Evolutionary conservation across 345 rosid species (phyloP), one percentile per base, ranked within the genome.

Genomic region (Capsella bursapastoris): DNA sequence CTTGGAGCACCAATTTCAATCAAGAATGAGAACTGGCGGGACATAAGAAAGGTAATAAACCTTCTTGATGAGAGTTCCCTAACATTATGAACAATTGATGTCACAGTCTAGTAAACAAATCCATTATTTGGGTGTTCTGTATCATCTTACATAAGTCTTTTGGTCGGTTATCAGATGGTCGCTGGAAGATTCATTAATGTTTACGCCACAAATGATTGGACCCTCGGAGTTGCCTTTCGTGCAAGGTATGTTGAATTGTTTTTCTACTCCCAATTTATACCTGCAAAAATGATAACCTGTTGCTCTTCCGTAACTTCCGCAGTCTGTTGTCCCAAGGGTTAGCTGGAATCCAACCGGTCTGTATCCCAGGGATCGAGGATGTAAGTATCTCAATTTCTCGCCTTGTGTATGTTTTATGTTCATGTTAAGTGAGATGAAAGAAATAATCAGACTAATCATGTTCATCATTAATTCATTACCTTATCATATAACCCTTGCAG

Each of bases 101-200:
- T 27, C 44, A 58, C 25, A 57, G 2, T 74, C 45, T 50, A 32
- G 38, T 14, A n/a, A 51, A 61, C 57, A 68, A 25, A 58, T 75
- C 43, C 1, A 5, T 66, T 15, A 2, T 47, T 25, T 57, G 5
- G 5, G 61, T 71, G 49, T 55, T 76, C 32, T 32, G 27, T 66
- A 4, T 34, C 47, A 62, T 76, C 68, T 44, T 61, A 11, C 7
- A 64, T 13, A 6, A 11, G 43, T 45, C 5, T 35, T 44, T 43
- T 28, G 44, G 2, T 43, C 0, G 50, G 52, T 48, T 67, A 52
- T 77, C 79, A 95, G 98, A 86, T 95, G 89, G 99, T 95, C 67
- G 89, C 97, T 28, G 99, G 97, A 78, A 89, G 98, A 83, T 95
- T 95, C 84, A 77, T 92, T 41, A 95, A 89, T 80, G 93, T 89